These are phyloP conservation scores for Mycena polygramma DNA, from an alignment of 768 basidiomycete genomes.

Conservation along the genomic window DNA sequence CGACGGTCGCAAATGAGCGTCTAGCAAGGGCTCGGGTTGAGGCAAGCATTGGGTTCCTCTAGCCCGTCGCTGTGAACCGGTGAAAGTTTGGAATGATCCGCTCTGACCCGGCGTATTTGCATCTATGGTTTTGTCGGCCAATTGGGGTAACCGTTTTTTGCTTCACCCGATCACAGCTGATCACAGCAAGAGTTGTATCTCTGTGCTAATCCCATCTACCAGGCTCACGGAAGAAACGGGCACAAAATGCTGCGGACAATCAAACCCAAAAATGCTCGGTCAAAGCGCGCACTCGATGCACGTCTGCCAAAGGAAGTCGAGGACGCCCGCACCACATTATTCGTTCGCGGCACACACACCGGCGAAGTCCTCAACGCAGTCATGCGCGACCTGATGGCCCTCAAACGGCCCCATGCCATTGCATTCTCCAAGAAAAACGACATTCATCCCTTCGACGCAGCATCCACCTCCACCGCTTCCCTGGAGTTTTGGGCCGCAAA, in stretches of 20 bases:
- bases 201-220: no score
- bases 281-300: constrained; percentile 89
- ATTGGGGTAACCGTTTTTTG: background rate
- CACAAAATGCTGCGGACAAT: constrained; percentile 28
- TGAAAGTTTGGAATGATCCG: no score
- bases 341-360: constrained; percentile 90
- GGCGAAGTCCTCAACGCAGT: constrained; percentile 84
- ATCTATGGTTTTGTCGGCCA: background rate
- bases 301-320: constrained; percentile 92
- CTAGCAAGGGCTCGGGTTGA: constrained; percentile 36
- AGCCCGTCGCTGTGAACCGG: no score
- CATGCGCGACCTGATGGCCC: constrained; percentile 93
- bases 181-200: no score
- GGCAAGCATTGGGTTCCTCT: constrained; percentile 26
- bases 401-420: constrained; percentile 92
- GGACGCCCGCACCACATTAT: constrained; percentile 88
- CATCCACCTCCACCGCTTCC: constrained; percentile 63
- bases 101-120: no score
- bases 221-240: no score
- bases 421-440: constrained; percentile 95
- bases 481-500: constrained; percentile 94
- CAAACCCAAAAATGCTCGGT: constrained; percentile 96
- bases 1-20: constrained; percentile 86
- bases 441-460: constrained; percentile 91
- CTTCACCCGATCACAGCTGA: no score